phyloP scores from a whole-genome alignment of 257 asterid species.

The Galeopsis tetrahit region DNA sequence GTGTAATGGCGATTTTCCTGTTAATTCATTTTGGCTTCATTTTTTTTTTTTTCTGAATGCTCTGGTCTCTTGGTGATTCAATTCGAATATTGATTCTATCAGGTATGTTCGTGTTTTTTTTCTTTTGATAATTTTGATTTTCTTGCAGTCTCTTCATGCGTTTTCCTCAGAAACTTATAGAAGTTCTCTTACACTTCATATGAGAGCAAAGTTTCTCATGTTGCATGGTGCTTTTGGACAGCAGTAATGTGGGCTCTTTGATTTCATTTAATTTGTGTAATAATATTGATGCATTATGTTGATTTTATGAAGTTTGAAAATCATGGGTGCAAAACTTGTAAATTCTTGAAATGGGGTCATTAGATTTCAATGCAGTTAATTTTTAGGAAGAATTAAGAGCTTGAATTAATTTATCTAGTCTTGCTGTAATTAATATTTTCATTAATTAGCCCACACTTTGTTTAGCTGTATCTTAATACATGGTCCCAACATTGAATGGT shows the following conservation, averaged over 20 bases:
- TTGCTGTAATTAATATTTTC: too few species aligned
- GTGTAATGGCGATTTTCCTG: not conserved
- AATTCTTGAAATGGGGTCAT: slow-evolving; percentile 11
- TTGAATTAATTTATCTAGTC: not conserved
- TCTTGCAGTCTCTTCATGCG: not conserved
- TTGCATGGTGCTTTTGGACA: slow-evolving; percentile 20
- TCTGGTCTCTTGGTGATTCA: slow-evolving; percentile 26
- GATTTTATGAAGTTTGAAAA: not conserved
- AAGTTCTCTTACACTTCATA: not conserved
- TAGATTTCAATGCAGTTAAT: not conserved
- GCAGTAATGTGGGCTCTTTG: not conserved
- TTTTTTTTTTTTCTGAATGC: slow-evolving; percentile 1
- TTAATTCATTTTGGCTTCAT: not conserved
- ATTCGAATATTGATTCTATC: not conserved
- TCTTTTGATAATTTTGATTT: not conserved
- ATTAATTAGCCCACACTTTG: slow-evolving; percentile 3
- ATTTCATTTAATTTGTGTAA: slow-evolving; percentile 10
- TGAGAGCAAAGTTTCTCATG: not conserved
- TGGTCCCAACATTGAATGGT: slow-evolving; percentile 13
- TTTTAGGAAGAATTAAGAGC: slow-evolving; percentile 12
- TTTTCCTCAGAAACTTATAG: not conserved
- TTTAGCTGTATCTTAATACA: not conserved
- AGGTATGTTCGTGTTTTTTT: slow-evolving; percentile 8
- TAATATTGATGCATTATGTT: slow-evolving; percentile 15
- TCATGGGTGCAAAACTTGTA: not conserved